Evolutionary conservation across 257 asterid species (phyloP).

Genomic region (Solanum corneliomulleri): DNA sequence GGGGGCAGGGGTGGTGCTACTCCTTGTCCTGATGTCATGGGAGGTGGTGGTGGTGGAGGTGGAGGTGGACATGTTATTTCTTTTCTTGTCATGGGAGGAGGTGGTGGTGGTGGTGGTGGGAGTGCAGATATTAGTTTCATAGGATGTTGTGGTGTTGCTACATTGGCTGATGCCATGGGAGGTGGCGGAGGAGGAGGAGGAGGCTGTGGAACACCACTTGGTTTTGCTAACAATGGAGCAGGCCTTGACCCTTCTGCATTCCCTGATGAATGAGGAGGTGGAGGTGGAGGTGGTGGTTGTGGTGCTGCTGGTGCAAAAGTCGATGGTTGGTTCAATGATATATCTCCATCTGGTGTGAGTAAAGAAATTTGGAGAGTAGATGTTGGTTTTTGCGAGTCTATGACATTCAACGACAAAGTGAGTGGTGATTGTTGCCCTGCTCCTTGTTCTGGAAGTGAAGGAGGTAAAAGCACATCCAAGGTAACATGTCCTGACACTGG

Average conservation of each 20-base stretch:
- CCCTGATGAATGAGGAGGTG: slow-evolving; percentile 8
- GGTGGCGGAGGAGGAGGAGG: slow-evolving; percentile 21
- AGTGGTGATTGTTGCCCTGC: neutral
- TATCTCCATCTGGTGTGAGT: neutral
- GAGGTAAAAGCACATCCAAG: slow-evolving; percentile 16
- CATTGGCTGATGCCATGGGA: neutral
- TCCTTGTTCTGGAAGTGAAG: slow-evolving; percentile 9
- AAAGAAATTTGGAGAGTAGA: neutral
- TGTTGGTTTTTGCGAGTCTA: neutral
- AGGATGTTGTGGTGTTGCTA: slow-evolving; percentile 1
- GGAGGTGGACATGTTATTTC: neutral
- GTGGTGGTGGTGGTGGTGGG: slow-evolving; percentile 5
- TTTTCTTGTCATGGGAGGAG: neutral
- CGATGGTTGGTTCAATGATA: neutral
- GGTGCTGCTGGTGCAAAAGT: neutral
- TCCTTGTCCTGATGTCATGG: neutral
- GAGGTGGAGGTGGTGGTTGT: slow-evolving; percentile 18
- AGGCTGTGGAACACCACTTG: slow-evolving; percentile 8
- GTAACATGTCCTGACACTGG: slow-evolving; percentile 3
- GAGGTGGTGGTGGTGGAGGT: slow-evolving; percentile 6
- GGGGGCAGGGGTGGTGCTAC: slow-evolving; percentile 10
- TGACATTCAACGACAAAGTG: neutral
- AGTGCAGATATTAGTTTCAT: slow-evolving; percentile 7
- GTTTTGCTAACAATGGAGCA: neutral
- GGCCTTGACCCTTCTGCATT: neutral